A percentile compares a stretch with the other conserved stretches of the same genome.
These are phyloP conservation scores for Brassica incana DNA, from an alignment of 345 rosid species.

Conservation along the genomic window DNA sequence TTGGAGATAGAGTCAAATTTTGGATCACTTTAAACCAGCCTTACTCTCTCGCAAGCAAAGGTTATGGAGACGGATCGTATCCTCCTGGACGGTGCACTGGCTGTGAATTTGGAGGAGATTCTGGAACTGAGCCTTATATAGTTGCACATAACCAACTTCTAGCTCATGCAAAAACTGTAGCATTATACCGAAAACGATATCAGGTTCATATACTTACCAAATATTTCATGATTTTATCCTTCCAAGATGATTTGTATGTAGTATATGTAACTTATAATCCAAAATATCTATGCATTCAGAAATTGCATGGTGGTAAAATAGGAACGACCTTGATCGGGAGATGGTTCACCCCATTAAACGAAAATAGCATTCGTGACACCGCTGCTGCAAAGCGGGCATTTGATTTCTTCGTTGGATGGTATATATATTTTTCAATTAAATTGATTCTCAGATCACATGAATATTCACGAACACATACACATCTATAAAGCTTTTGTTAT, in stretches of 20 bases:
- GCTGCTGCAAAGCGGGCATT: conserved; percentile 36
- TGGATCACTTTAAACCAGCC: conserved; percentile 52
- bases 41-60: conserved; percentile 12
- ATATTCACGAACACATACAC: not conserved
- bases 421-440: not conserved
- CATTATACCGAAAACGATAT: conserved; percentile 33
- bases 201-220: conserved; percentile 7
- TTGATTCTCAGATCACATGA: not conserved
- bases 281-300: not conserved
- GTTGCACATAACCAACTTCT: conserved; percentile 45
- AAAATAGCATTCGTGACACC: conserved; percentile 1
- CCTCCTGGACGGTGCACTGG: not conserved
- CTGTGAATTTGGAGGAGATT: conserved; percentile 36
- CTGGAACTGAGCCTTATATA: conserved; percentile 48
- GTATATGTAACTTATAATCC: not conserved
- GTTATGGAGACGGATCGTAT: conserved; percentile 28
- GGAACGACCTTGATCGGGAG: conserved; percentile 26
- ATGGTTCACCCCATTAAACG: conserved; percentile 24
- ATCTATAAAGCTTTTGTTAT: not conserved
- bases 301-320: conserved; percentile 22
- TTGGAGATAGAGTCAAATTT: conserved; percentile 45
- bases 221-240: not conserved
- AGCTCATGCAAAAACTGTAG: conserved; percentile 45
- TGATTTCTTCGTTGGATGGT: conserved; percentile 38
- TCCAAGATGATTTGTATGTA: not conserved